Conservation (phyloP, 805 yeast genomes). For the Tetrapisispora taiwanensis region DNA sequence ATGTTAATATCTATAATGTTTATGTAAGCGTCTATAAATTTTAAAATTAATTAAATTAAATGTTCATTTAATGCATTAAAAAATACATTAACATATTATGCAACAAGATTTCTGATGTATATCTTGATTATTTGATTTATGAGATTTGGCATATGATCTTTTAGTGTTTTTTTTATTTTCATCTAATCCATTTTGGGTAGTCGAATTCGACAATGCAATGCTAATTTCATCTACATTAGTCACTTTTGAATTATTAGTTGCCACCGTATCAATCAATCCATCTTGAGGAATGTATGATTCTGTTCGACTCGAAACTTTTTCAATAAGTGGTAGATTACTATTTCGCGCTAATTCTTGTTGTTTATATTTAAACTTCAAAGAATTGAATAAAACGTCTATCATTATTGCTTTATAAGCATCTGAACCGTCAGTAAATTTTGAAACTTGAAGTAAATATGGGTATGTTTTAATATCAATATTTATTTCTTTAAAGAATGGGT, state of each 20-base stretch:
- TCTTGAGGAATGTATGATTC: background rate
- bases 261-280: background rate
- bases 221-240: background rate
- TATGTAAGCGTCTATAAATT: background rate
- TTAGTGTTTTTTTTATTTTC: background rate
- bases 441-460: background rate
- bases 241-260: background rate
- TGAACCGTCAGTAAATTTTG: background rate
- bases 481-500: background rate
- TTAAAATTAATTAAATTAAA: background rate
- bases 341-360: background rate
- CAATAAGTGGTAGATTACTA: background rate
- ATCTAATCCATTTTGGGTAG: background rate
- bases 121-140: conserved; percentile 5
- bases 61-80: background rate
- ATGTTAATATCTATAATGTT: no score
- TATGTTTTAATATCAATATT: background rate
- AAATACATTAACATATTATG: background rate
- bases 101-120: conserved; percentile 2
- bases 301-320: background rate
- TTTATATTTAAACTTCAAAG: background rate
- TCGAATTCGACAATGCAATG: background rate
- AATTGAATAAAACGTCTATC: background rate
- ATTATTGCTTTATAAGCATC: background rate
- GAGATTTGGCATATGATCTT: background rate